These are phyloP conservation scores for Cydonia oblonga DNA, from an alignment of 331 rosid species.

Conservation along the genomic window DNA sequence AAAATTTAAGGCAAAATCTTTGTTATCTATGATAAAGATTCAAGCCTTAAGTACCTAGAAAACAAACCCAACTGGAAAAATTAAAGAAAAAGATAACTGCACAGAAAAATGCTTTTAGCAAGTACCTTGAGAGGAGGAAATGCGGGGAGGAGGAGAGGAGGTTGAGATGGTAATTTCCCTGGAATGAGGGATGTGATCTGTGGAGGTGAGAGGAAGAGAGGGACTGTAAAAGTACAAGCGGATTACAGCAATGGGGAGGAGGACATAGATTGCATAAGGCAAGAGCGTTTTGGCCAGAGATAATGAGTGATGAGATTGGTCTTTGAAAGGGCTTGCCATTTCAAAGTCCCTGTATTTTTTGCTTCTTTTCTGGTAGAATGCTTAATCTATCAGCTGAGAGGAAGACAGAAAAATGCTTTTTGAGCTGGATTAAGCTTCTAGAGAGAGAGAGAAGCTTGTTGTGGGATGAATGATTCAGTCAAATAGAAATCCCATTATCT, in stretches of 20 bases:
- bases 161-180: background rate
- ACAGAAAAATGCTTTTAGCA: background rate
- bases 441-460: background rate
- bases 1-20: background rate
- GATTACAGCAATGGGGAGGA: slow-evolving; percentile 43
- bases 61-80: slow-evolving; percentile 1
- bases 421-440: background rate
- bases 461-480: slow-evolving; percentile 1
- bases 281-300: slow-evolving; percentile 31
- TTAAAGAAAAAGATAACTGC: background rate
- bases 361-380: background rate
- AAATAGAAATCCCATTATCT: slow-evolving; percentile 1
- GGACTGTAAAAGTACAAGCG: slow-evolving; percentile 35
- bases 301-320: background rate
- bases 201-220: slow-evolving; percentile 21
- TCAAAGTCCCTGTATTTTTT: background rate
- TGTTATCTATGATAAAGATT: background rate
- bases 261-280: slow-evolving; percentile 34
- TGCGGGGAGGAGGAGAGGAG: slow-evolving; percentile 3
- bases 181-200: slow-evolving; percentile 22
- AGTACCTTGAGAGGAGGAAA: slow-evolving; percentile 34
- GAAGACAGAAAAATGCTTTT: background rate
- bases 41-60: slow-evolving; percentile 1
- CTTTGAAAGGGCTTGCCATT: slow-evolving; percentile 42
- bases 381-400: background rate